These are phyloP conservation scores for Withania somnifera DNA, from an alignment of 305 asterid species.

Conservation along the genomic window DNA sequence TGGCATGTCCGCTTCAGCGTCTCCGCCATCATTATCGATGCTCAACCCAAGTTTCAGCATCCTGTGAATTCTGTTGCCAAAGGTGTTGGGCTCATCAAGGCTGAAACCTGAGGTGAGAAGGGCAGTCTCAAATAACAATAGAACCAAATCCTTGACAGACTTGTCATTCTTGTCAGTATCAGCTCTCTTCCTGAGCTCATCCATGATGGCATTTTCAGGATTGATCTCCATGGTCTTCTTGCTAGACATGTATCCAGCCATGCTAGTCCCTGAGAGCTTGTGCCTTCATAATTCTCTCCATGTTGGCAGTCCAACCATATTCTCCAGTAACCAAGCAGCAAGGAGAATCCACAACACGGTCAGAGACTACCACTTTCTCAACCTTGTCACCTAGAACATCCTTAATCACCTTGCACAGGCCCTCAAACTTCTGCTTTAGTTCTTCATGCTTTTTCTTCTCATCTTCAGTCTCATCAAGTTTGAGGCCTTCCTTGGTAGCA, in stretches of 20 bases:
- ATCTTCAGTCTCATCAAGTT: constrained; percentile 71
- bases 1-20: constrained; percentile 23
- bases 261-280: constrained; percentile 50
- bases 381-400: constrained; percentile 51
- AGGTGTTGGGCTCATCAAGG: constrained; percentile 34
- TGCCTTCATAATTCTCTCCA: constrained; percentile 46
- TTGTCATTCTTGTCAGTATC: constrained; percentile 70
- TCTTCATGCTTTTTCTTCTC: constrained; percentile 54
- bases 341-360: constrained; percentile 51
- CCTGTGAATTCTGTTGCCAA: constrained; percentile 51
- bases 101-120: constrained; percentile 36
- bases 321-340: constrained; percentile 62
- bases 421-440: constrained; percentile 44
- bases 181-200: constrained; percentile 71
- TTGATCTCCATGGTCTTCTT: constrained; percentile 89
- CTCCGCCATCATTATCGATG: constrained; percentile 38
- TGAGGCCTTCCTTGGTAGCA: constrained; percentile 64
- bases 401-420: constrained; percentile 54
- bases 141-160: constrained; percentile 28
- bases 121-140: constrained; percentile 26
- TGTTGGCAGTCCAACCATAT: constrained; percentile 51
- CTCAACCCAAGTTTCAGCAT: constrained; percentile 67
- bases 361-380: constrained; percentile 42
- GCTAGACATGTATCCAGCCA: constrained; percentile 86
- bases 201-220: constrained; percentile 78